These are phyloP conservation scores for Syzygium jambos DNA, from an alignment of 345 rosid species.

Conservation along the genomic window DNA sequence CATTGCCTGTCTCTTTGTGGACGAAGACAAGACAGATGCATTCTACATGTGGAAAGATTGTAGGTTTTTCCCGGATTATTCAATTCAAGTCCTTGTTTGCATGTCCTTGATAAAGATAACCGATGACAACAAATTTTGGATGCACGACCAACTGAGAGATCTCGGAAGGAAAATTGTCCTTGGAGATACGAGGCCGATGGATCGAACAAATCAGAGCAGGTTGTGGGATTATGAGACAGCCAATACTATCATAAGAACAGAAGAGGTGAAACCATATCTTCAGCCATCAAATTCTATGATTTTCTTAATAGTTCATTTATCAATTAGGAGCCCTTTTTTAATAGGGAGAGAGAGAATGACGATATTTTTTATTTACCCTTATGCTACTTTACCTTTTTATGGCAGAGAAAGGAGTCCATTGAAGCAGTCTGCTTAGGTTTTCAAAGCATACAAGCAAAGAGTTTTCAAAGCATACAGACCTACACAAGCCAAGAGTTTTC, in stretches of 20 bases:
- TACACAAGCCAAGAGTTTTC: no score
- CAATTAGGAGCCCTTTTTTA: background rate
- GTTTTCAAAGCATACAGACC: no score
- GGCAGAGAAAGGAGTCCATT: background rate
- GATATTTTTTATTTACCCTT: no score
- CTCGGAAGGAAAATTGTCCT: rapidly evolving
- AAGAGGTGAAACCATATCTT: background rate
- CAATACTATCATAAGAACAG: background rate
- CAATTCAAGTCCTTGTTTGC: no score
- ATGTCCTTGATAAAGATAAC: background rate
- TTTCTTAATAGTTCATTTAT: no score
- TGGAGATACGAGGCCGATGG: rapidly evolving
- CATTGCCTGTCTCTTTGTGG: no score
- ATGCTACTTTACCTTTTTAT: background rate
- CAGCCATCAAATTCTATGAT: rapidly evolving
- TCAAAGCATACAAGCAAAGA: no score
- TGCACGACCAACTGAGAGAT: background rate
- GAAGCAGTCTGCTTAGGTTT: background rate
- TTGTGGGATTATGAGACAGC: rapidly evolving
- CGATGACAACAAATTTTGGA: background rate
- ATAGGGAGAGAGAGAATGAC: background rate
- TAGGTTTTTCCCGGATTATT: no score
- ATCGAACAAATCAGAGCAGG: background rate
- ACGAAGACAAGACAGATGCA: no score
- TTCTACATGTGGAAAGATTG: no score